Conservation (phyloP, 2,329 filamentous ascomycete genomes). For the Didymella arachidicola region DNA sequence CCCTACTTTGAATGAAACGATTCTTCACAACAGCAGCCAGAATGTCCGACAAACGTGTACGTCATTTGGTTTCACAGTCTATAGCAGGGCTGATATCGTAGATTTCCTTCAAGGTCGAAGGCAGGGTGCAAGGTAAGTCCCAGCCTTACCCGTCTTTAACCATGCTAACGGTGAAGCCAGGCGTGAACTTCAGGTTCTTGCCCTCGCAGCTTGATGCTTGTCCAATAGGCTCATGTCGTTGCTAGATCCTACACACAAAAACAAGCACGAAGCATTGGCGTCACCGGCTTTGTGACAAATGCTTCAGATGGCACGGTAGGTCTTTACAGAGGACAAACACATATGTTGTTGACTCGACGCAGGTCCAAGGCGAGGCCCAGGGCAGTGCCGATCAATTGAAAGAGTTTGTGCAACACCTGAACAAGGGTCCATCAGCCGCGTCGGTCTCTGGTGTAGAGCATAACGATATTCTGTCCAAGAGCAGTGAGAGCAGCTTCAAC, state of each 20-base stretch:
- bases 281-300: conserved; percentile 59
- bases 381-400: conserved; percentile 71
- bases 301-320: conserved; percentile 55
- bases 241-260: conserved; percentile 53
- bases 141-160: neutral
- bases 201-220: neutral
- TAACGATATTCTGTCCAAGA: conserved; percentile 68
- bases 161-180: conserved; percentile 24
- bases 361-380: conserved; percentile 93
- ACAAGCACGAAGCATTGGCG: conserved; percentile 53
- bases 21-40: conserved; percentile 39
- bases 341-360: conserved; percentile 15
- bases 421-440: conserved; percentile 75
- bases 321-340: neutral
- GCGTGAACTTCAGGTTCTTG: conserved; percentile 60
- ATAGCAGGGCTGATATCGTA: conserved; percentile 37
- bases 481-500: conserved; percentile 72
- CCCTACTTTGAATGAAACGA: conserved; percentile 28
- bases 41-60: conserved; percentile 48
- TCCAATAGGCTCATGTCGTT: neutral
- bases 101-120: conserved; percentile 59
- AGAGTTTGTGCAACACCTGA: conserved; percentile 76
- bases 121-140: conserved; percentile 54
- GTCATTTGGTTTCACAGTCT: conserved; percentile 21
- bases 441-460: conserved; percentile 78